phyloP scores from a whole-genome alignment of 176 grass and related monocot species.

The Triticum turgidum region DNA sequence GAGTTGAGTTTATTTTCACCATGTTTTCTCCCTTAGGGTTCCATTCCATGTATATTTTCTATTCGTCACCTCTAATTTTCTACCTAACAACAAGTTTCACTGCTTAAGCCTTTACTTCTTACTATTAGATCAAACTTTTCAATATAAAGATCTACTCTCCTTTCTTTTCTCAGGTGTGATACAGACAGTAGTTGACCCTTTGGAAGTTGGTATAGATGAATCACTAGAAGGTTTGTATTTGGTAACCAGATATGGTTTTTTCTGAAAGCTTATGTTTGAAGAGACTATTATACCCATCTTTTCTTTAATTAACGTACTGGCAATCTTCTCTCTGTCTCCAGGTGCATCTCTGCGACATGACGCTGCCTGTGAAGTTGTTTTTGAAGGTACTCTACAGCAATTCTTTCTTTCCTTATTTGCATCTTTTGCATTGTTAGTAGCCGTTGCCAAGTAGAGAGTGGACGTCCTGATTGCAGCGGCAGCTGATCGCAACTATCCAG shows the following conservation, averaged over 20 bases:
- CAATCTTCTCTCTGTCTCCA: constrained; percentile 1
- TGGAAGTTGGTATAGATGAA: constrained; percentile 9
- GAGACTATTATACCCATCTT: neutral
- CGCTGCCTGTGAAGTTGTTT: constrained; percentile 10
- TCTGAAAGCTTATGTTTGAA: neutral
- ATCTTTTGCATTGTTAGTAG: neutral
- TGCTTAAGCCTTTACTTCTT: neutral
- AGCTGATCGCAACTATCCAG: too few relatives aligned
- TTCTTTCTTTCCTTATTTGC: constrained; percentile 9
- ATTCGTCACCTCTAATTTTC: neutral
- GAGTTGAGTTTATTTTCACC: neutral
- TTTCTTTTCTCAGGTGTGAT: constrained; percentile 12
- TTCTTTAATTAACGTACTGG: neutral
- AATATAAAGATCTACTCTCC: neutral
- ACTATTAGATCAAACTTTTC: constrained; percentile 12
- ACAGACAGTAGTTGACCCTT: constrained; percentile 14
- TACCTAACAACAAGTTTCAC: neutral
- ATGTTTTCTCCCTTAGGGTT: neutral
- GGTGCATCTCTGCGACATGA: constrained; percentile 5
- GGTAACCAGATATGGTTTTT: neutral
- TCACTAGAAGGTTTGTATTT: constrained; percentile 23
- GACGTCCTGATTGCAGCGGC: too few relatives aligned
- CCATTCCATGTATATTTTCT: neutral
- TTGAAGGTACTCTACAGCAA: constrained; percentile 3
- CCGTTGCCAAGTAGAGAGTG: neutral